Evolutionary conservation across 2,329 filamentous ascomycete genomes (phyloP).

Genomic region (Colletotrichum sp.): DNA sequence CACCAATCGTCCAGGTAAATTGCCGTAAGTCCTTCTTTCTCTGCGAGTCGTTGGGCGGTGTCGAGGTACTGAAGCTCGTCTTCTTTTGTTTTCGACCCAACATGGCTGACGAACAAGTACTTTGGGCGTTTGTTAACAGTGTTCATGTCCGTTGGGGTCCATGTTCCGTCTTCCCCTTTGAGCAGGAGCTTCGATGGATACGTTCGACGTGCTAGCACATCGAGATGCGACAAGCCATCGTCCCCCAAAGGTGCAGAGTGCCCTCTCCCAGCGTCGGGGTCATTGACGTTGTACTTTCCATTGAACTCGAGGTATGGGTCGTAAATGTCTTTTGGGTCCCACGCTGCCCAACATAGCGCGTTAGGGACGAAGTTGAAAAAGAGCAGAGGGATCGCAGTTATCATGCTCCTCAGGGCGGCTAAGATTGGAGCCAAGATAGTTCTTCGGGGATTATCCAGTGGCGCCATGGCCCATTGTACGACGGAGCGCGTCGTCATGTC

Average conservation of each 20-base stretch:
- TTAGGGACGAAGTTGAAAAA: not conserved
- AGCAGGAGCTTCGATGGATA: not conserved
- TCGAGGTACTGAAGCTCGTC: not conserved
- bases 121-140: not conserved
- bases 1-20: not conserved
- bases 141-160: not conserved
- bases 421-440: not conserved
- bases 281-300: not conserved
- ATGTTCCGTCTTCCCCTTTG: not conserved
- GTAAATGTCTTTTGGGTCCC: not conserved
- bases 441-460: not conserved
- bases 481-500: not conserved
- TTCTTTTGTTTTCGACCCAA: not conserved
- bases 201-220: not conserved
- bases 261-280: not conserved
- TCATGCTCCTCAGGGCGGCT: not conserved
- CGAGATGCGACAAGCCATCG: not conserved
- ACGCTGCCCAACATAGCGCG: not conserved
- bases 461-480: not conserved
- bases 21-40: not conserved
- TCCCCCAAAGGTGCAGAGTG: accelerated
- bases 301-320: not conserved
- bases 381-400: not conserved
- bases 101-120: not conserved
- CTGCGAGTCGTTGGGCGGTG: not conserved